These are phyloP conservation scores for Lasiodiplodia hormozganensis DNA, from an alignment of 2,329 filamentous ascomycete species.

Conservation along the genomic window DNA sequence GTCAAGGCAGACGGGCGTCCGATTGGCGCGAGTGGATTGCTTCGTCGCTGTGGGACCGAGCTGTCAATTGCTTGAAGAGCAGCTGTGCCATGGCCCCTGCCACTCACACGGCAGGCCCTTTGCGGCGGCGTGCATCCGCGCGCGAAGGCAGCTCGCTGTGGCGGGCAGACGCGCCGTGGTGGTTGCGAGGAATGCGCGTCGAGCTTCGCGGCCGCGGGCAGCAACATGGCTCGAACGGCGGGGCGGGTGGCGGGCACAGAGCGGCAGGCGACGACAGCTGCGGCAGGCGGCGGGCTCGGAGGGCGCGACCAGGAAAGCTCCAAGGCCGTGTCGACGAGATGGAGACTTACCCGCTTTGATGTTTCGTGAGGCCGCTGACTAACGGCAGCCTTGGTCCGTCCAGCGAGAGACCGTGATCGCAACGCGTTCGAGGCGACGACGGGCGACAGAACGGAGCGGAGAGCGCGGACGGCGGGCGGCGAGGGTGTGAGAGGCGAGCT, in stretches of 20 bases:
- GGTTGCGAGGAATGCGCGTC: slow-evolving; percentile 21
- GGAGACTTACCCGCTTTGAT: slow-evolving; percentile 29
- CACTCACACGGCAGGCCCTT: slow-evolving; percentile 20
- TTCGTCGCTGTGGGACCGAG: slow-evolving; percentile 44
- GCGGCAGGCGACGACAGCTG: not conserved
- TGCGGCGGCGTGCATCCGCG: slow-evolving; percentile 4
- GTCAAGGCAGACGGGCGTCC: slow-evolving; percentile 34
- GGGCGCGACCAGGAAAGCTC: slow-evolving; percentile 14
- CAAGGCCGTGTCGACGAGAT: slow-evolving; percentile 17
- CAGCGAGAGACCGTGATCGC: slow-evolving; percentile 23
- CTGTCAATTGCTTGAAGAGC: slow-evolving; percentile 45
- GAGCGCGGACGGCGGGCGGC: not conserved
- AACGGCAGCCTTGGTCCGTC: slow-evolving; percentile 26
- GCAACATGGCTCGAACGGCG: not conserved
- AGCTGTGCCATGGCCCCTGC: slow-evolving; percentile 31
- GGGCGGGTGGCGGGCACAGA: not conserved
- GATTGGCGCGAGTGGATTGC: slow-evolving; percentile 40
- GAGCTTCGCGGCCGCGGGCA: slow-evolving; percentile 19
- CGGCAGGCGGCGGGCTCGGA: slow-evolving; percentile 2
- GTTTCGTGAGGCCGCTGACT: slow-evolving; percentile 28
- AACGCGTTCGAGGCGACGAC: not conserved
- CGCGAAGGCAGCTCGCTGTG: slow-evolving; percentile 12
- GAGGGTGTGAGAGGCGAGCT: not conserved
- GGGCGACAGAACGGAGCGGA: not conserved
- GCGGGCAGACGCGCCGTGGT: slow-evolving; percentile 26